phyloP scores from a whole-genome alignment of 305 asterid genomes.

The Stenogyne calaminthoides region DNA sequence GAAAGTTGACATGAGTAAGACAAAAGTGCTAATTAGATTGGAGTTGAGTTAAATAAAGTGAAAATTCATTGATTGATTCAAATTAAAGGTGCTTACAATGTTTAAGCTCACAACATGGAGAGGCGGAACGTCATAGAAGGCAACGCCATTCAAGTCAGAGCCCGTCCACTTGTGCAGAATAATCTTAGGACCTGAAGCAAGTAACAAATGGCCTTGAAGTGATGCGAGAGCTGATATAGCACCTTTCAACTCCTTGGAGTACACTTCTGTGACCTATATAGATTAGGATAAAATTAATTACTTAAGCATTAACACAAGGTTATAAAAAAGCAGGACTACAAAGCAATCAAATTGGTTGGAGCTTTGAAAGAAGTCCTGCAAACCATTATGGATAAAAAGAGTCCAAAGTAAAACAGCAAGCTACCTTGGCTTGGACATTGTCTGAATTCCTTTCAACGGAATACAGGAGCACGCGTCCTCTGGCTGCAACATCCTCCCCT shows the following conservation, averaged over 20 bases:
- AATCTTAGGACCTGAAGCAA: conserved; percentile 97
- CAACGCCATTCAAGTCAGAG: conserved; percentile 85
- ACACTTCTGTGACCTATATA: conserved; percentile 81
- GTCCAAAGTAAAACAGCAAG: conserved; percentile 23
- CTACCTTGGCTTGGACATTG: conserved; percentile 65
- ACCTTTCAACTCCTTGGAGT: conserved; percentile 96
- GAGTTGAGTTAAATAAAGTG: not conserved
- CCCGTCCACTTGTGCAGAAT: conserved; percentile 97
- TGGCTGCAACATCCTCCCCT: conserved; percentile 99
- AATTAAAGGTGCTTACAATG: conserved; percentile 58
- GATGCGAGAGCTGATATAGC: conserved; percentile 98
- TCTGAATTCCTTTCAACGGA: conserved; percentile 75
- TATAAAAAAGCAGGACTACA: conserved; percentile 22
- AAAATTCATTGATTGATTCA: conserved; percentile 7
- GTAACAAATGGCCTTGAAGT: conserved; percentile 91
- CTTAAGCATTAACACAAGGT: conserved; percentile 19
- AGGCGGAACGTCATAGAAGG: conserved; percentile 93
- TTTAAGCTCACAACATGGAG: conserved; percentile 98
- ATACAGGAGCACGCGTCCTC: conserved; percentile 91
- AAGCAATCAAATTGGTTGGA: conserved; percentile 6
- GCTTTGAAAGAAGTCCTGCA: conserved; percentile 21
- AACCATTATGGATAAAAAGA: conserved; percentile 15
- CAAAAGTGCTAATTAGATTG: conserved; percentile 17
- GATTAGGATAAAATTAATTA: conserved; percentile 20
- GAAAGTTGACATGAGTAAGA: conserved; percentile 10